These are phyloP conservation scores for Phaeosphaeria sp. DNA, from an alignment of 2,329 filamentous ascomycete species.

Conservation along the genomic window DNA sequence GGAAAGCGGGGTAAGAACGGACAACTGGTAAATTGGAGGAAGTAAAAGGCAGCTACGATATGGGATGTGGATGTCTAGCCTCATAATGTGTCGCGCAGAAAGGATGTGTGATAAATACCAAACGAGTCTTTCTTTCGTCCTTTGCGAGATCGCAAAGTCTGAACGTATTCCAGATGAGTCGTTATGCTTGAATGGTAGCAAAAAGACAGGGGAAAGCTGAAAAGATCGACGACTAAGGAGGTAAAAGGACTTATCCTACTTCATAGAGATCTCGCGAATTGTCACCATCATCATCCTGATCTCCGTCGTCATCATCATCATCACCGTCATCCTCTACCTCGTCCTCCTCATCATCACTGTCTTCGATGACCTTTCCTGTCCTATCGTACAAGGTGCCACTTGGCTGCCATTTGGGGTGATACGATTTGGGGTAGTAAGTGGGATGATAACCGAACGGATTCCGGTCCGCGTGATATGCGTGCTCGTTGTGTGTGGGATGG, in stretches of 20 bases:
- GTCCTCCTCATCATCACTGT: background rate
- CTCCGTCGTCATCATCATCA: background rate
- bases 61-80: too few relatives aligned
- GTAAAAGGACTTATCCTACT: background rate
- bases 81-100: too few relatives aligned
- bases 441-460: background rate
- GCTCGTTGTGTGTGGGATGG: background rate
- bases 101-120: background rate
- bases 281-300: background rate
- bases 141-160: background rate
- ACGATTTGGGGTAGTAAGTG: background rate
- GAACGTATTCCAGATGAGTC: background rate
- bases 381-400: background rate
- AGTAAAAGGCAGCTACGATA: too few relatives aligned
- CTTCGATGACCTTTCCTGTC: background rate
- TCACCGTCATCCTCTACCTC: background rate
- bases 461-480: background rate
- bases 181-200: background rate
- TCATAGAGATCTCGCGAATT: background rate
- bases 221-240: too few relatives aligned
- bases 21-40: too few relatives aligned
- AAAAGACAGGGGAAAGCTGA: too few relatives aligned
- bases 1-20: background rate
- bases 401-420: background rate
- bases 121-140: background rate